Conservation (phyloP, 495 filamentous ascomycete genomes). For the Aspergillus nanangensis region DNA sequence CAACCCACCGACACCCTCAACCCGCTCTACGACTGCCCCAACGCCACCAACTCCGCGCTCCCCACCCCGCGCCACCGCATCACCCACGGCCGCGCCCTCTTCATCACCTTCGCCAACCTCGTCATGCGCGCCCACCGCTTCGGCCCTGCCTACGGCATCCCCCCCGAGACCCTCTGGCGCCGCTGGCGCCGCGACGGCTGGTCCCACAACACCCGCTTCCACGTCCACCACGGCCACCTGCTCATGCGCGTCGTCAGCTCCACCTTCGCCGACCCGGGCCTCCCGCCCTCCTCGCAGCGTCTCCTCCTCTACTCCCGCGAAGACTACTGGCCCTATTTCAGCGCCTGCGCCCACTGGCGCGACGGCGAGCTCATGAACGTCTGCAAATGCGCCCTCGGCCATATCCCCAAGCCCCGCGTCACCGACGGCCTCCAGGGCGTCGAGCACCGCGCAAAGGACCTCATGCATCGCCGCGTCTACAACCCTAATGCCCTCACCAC, state of each 20-base stretch:
- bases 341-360: constrained; percentile 54
- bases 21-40: constrained; percentile 49
- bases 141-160: constrained; percentile 40
- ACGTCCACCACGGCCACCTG: constrained; percentile 45
- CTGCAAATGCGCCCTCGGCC: constrained; percentile 55
- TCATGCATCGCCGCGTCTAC: constrained; percentile 24
- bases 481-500: constrained; percentile 43
- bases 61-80: constrained; percentile 45
- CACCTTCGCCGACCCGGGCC: constrained; percentile 35
- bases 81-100: constrained; percentile 45
- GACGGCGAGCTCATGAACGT: constrained; percentile 53
- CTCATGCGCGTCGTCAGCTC: constrained; percentile 48
- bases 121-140: constrained; percentile 37
- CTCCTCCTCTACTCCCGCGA: constrained; percentile 52
- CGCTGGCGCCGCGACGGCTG: constrained; percentile 49
- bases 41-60: constrained; percentile 33
- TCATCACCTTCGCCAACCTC: constrained; percentile 53
- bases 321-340: constrained; percentile 58
- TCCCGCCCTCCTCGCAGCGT: constrained; percentile 41
- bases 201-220: constrained; percentile 45
- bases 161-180: constrained; percentile 32
- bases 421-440: constrained; percentile 34
- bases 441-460: constrained; percentile 36
- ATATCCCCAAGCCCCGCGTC: constrained; percentile 44
- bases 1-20: constrained; percentile 43